A percentile compares a stretch with the other conserved stretches of the same genome.
Conservation (phyloP, 2,329 filamentous ascomycete species). For the Pseudogymnoascus sp. region DNA sequence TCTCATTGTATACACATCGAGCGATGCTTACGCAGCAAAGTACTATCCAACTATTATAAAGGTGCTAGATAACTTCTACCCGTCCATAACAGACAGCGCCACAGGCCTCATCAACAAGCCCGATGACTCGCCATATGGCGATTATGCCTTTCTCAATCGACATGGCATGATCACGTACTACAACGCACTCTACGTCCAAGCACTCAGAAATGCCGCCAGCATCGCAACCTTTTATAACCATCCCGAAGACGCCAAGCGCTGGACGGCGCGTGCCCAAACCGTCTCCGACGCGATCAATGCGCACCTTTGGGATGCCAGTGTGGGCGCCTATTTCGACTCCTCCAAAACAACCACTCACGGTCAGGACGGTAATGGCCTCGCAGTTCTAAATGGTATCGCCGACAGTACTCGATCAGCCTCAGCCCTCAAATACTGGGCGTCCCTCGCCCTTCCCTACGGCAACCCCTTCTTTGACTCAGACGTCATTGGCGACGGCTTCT, state of each 20-base stretch:
- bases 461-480: conserved; percentile 46
- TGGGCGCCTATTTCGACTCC: conserved; percentile 41
- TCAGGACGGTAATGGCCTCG: conserved; percentile 44
- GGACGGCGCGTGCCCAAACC: conserved; percentile 31
- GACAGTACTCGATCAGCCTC: conserved; percentile 26
- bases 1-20: conserved; percentile 42
- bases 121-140: conserved; percentile 35
- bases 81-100: conserved; percentile 31
- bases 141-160: conserved; percentile 43
- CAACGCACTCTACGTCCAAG: conserved; percentile 42
- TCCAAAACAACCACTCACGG: conserved; percentile 30
- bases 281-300: conserved; percentile 31
- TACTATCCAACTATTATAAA: conserved; percentile 36
- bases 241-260: conserved; percentile 31
- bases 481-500: conserved; percentile 31
- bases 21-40: conserved; percentile 32
- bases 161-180: conserved; percentile 43
- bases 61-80: conserved; percentile 40
- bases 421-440: conserved; percentile 34
- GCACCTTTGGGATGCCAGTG: conserved; percentile 32
- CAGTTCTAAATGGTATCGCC: conserved; percentile 33
- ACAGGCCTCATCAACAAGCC: conserved; percentile 37
- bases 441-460: conserved; percentile 34
- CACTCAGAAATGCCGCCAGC: conserved; percentile 36
- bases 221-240: conserved; percentile 31